Conservation (phyloP, 345 rosid species). For the Ailanthus altissimus region DNA sequence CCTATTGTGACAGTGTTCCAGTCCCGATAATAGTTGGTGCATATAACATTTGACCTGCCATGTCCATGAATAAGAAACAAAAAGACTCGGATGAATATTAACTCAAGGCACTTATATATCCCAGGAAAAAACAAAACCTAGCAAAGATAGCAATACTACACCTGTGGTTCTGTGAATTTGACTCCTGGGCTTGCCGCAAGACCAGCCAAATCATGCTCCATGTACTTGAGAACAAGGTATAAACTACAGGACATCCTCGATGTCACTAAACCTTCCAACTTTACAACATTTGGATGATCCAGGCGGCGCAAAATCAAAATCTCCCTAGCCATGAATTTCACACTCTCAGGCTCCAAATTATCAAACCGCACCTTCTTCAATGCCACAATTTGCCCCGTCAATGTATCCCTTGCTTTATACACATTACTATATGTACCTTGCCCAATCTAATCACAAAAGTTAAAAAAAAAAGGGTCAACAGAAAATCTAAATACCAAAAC, state of each 20-base stretch:
- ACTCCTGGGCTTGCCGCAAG: slow-evolving; percentile 71
- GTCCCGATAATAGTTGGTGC: slow-evolving; percentile 70
- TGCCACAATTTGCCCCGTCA: slow-evolving; percentile 74
- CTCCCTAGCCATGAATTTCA: slow-evolving; percentile 85
- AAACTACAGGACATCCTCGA: slow-evolving; percentile 87
- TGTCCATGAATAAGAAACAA: slow-evolving; percentile 3
- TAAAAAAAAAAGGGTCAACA: neutral
- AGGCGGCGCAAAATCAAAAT: slow-evolving; percentile 67
- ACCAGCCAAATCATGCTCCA: slow-evolving; percentile 89
- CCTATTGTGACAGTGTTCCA: slow-evolving; percentile 72
- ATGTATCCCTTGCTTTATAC: slow-evolving; percentile 81
- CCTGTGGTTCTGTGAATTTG: slow-evolving; percentile 76
- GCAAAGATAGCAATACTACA: slow-evolving; percentile 17
- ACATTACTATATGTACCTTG: slow-evolving; percentile 93
- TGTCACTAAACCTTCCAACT: slow-evolving; percentile 75
- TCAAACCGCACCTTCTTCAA: slow-evolving; percentile 81
- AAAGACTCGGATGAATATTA: neutral
- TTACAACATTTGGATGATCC: slow-evolving; percentile 77
- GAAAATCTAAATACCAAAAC: neutral
- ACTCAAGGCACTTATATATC: neutral
- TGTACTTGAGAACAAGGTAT: slow-evolving; percentile 72
- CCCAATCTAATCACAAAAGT: slow-evolving; percentile 62
- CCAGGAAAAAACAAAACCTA: neutral
- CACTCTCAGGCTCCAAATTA: slow-evolving; percentile 85
- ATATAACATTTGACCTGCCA: slow-evolving; percentile 74